Evolutionary conservation across 192 early-diverging fungal genomes (phyloP), one percentile per base, ranked within the genome.

Genomic region (Pilaira anomala): DNA sequence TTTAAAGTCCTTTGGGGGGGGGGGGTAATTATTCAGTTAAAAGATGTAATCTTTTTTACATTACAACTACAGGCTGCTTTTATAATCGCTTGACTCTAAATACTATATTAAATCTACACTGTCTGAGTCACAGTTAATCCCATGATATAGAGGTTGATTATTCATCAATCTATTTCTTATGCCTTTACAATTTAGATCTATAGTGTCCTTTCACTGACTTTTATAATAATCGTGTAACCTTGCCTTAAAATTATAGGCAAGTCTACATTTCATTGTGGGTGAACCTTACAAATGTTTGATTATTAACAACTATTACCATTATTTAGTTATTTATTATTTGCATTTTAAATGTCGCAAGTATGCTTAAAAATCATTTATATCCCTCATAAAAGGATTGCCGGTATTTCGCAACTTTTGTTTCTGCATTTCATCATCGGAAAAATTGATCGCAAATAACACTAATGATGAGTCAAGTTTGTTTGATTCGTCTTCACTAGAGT

Each of bases 141-240:
- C 46, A 19, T 18, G 46, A 48, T 48, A 48, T 48, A 48, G 46
- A 48, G 46, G 46, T 48, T 48, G 46, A 48, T 48, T 48, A 48
- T 48, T 48, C 46, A 48, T 48, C 46, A 48, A 48, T 48, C 46
- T 48, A 48, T 48, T 48, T 48, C 46, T 19, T 48, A 16, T 48
- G 6, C 19, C 46, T 19, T 19, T 48, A 48, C 46, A 48, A 48
- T 48, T 48, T 48, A 48, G 46, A 48, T 48, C 46, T 45, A 45
- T 48, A 48, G 46, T n/a, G n/a, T 48, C 46, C 46, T 48, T 48
- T 48, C 46, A 48, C 46, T 48, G 46, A 48, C 46, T 48, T 48
- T 48, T 48, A 48, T 48, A 48, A 48, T 48, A 48, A 48, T 48
- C 46, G 46, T 48, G 46, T 48, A 48, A 18, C 46, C 46, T 48